These are phyloP conservation scores for Tetraselmis striata DNA, from an alignment of 139 green algal genomes.

Conservation along the genomic window DNA sequence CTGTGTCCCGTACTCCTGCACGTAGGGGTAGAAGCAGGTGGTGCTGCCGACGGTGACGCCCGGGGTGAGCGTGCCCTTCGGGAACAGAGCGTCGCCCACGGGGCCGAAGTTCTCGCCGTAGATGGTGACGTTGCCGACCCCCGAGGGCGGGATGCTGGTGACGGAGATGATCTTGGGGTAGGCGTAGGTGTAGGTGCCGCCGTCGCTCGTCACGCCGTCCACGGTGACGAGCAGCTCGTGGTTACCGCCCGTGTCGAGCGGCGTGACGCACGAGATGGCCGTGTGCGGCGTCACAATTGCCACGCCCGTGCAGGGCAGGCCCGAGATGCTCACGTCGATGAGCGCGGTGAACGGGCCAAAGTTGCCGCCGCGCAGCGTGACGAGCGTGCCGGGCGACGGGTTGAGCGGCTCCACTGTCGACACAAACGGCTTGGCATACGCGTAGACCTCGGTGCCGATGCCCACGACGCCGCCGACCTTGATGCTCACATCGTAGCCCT, in stretches of 20 bases:
- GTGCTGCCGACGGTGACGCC: conserved; percentile 9
- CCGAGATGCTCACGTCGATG: background rate
- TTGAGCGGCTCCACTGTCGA: background rate
- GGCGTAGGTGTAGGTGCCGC: conserved; percentile 3
- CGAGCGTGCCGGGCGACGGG: no score
- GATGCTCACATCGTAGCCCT: conserved; percentile 10
- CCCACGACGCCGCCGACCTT: conserved; percentile 10
- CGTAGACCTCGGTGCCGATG: background rate
- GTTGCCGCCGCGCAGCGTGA: background rate
- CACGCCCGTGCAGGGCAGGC: conserved; percentile 1
- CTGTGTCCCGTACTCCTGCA: background rate
- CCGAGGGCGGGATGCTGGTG: conserved; percentile 2
- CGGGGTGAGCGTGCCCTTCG: background rate
- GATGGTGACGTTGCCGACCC: conserved; percentile 14
- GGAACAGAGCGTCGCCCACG: background rate
- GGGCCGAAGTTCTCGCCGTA: conserved; percentile 10
- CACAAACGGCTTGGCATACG: background rate
- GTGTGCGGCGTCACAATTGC: conserved; percentile 11
- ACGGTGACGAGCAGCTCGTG: conserved; percentile 5
- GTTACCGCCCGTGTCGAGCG: conserved; percentile 4
- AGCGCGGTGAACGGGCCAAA: background rate
- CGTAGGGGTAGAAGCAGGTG: conserved; percentile 1
- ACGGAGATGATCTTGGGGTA: conserved; percentile 5
- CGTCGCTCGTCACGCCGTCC: conserved; percentile 5
- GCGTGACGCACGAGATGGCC: conserved; percentile 6